Conservation (phyloP, 768 basidiomycete species). For the Collybia sp. region DNA sequence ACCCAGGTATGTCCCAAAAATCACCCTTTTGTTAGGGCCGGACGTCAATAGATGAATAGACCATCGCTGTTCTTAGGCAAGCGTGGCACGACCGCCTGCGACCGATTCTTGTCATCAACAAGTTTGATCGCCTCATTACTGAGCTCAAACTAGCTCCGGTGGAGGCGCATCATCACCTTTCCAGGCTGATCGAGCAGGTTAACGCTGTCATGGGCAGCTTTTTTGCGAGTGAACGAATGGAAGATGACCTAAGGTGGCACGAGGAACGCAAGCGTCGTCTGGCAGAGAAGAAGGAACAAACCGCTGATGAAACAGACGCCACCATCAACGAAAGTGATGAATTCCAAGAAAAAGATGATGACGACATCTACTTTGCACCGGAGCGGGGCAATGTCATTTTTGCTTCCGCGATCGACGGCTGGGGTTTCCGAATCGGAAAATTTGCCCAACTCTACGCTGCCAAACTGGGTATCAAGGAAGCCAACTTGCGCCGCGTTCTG, state of each 20-base stretch:
- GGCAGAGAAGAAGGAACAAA: slow-evolving; percentile 66
- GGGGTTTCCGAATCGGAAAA: slow-evolving; percentile 93
- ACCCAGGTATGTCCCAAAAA: slow-evolving; percentile 67
- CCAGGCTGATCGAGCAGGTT: slow-evolving; percentile 90
- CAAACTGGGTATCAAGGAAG: slow-evolving; percentile 89
- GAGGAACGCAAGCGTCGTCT: slow-evolving; percentile 87
- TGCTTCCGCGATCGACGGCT: slow-evolving; percentile 92
- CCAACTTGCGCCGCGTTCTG: slow-evolving; percentile 76
- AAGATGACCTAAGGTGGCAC: slow-evolving; percentile 90
- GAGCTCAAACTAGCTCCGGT: slow-evolving; percentile 88
- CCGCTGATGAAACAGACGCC: slow-evolving; percentile 62
- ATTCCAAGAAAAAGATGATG: slow-evolving; percentile 95
- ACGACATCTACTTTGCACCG: slow-evolving; percentile 96
- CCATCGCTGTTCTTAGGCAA: slow-evolving; percentile 91
- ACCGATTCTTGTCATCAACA: slow-evolving; percentile 96
- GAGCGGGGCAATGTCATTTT: slow-evolving; percentile 96
- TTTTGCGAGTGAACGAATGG: slow-evolving; percentile 94
- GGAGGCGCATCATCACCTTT: slow-evolving; percentile 94
- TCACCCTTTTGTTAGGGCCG: not conserved
- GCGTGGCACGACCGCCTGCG: slow-evolving; percentile 87
- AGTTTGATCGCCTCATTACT: slow-evolving; percentile 89
- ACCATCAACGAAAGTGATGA: slow-evolving; percentile 54
- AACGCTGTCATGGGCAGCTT: slow-evolving; percentile 98
- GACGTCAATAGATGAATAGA: slow-evolving; percentile 40
- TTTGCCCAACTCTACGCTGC: slow-evolving; percentile 91